These are phyloP conservation scores for Geopyxis carbonaria DNA, from an alignment of 495 filamentous ascomycete genomes.

Conservation along the genomic window DNA sequence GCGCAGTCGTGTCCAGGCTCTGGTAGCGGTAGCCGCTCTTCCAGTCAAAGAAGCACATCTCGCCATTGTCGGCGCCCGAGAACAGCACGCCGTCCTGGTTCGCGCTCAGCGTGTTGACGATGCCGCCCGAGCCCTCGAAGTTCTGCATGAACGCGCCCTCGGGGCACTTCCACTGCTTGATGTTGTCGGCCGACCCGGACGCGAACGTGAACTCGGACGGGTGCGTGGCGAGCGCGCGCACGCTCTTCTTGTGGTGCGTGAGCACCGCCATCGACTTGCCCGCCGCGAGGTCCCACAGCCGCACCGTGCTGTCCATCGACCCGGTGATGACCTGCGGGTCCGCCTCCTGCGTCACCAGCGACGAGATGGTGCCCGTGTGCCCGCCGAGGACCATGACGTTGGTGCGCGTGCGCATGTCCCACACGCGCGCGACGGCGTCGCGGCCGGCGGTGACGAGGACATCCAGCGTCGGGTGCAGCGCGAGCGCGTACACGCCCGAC, in stretches of 20 bases:
- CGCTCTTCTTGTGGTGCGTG: constrained; percentile 97
- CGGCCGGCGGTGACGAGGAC: constrained; percentile 87
- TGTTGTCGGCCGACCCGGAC: constrained; percentile 71
- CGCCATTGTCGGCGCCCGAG: constrained; percentile 85
- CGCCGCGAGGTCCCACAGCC: constrained; percentile 91
- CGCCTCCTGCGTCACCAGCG: constrained; percentile 82
- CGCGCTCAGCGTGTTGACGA: constrained; percentile 85
- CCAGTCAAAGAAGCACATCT: constrained; percentile 98
- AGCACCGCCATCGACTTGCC: constrained; percentile 91
- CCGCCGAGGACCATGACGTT: constrained; percentile 89
- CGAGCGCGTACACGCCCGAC: constrained; percentile 84
- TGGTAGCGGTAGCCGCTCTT: constrained; percentile 90
- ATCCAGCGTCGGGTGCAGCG: constrained; percentile 83
- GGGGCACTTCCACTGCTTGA: constrained; percentile 99
- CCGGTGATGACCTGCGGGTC: constrained; percentile 90
- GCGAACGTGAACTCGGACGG: constrained; percentile 95
- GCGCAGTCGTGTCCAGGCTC: constrained; percentile 68
- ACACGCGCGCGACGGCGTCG: constrained; percentile 85
- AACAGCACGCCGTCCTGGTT: constrained; percentile 94
- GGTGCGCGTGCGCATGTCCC: constrained; percentile 94
- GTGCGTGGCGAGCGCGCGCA: constrained; percentile 69
- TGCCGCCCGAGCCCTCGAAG: constrained; percentile 88
- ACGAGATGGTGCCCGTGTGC: constrained; percentile 75
- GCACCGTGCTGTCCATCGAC: constrained; percentile 79
- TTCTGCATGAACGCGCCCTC: constrained; percentile 99